A percentile compares a stretch with the other conserved stretches of the same genome.
These are phyloP conservation scores for Paramyrothecium sp. DNA, from an alignment of 2,329 filamentous ascomycete genomes.

Conservation along the genomic window DNA sequence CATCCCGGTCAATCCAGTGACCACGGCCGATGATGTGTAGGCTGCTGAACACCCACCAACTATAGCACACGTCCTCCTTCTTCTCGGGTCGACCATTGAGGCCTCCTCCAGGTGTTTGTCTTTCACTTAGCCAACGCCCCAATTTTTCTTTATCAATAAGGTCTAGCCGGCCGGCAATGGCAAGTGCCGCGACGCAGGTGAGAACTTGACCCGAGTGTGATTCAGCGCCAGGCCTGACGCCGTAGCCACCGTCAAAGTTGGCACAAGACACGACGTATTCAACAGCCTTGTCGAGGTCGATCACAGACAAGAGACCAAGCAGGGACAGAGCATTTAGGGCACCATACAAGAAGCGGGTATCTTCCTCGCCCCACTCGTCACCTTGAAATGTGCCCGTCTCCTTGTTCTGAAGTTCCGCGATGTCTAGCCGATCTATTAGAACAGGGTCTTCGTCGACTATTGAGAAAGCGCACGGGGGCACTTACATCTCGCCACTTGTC, in stretches of 20 bases:
- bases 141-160: slow-evolving; percentile 79
- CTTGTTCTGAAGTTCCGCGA: slow-evolving; percentile 77
- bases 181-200: slow-evolving; percentile 84
- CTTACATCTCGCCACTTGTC: slow-evolving; percentile 77
- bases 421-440: slow-evolving; percentile 49
- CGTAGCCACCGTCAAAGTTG: slow-evolving; percentile 95
- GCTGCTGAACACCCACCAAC: slow-evolving; percentile 97
- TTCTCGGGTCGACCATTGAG: slow-evolving; percentile 96
- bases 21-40: slow-evolving; percentile 82
- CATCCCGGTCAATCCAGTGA: slow-evolving; percentile 89
- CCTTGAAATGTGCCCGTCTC: slow-evolving; percentile 86
- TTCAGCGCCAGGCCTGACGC: slow-evolving; percentile 84
- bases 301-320: slow-evolving; percentile 67
- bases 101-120: slow-evolving; percentile 83
- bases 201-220: slow-evolving; percentile 96
- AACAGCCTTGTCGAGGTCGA: slow-evolving; percentile 80
- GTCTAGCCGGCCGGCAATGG: slow-evolving; percentile 80
- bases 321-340: slow-evolving; percentile 88
- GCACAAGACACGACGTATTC: slow-evolving; percentile 76
- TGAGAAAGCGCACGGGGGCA: slow-evolving; percentile 17
- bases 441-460: slow-evolving; percentile 11
- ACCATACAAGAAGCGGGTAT: slow-evolving; percentile 91
- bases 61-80: slow-evolving; percentile 95
- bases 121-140: slow-evolving; percentile 87
- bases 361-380: slow-evolving; percentile 94